Conservation (phyloP, 1,139 yeast species). For the Suhomyces terraborum region DNA sequence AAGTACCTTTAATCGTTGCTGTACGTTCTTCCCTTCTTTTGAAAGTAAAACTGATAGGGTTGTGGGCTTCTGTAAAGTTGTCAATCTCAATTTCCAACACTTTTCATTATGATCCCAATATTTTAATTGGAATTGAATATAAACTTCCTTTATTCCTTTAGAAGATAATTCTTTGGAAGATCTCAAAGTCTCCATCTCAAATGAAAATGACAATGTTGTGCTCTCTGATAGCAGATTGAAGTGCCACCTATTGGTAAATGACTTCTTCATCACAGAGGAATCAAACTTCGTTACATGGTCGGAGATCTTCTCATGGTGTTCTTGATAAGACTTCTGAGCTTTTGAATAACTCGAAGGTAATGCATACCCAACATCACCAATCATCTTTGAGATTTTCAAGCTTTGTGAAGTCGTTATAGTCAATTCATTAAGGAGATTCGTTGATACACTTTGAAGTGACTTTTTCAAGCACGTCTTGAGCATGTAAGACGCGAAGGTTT, state of each 20-base stretch:
- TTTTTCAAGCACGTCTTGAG: conserved; percentile 18
- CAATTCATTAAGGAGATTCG: conserved; percentile 16
- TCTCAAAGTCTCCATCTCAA: conserved; percentile 35
- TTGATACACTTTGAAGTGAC: conserved; percentile 8
- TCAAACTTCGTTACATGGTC: conserved; percentile 39
- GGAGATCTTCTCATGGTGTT: conserved; percentile 35
- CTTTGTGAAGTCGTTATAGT: conserved; percentile 35
- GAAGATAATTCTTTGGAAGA: conserved; percentile 23
- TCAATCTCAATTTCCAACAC: conserved; percentile 31
- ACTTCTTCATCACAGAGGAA: conserved; percentile 30
- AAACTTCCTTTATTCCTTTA: conserved; percentile 26
- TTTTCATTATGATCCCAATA: conserved; percentile 28
- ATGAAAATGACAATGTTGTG: conserved; percentile 34
- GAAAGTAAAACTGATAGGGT: conserved; percentile 23
- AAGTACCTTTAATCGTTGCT: conserved; percentile 24
- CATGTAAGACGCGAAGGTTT: conserved; percentile 27
- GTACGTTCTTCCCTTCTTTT: conserved; percentile 19
- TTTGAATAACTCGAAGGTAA: conserved; percentile 37
- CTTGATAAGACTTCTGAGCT: conserved; percentile 23
- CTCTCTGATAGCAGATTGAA: conserved; percentile 25
- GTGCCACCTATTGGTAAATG: conserved; percentile 41
- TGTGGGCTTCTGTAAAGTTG: conserved; percentile 34
- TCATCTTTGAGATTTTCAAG: conserved; percentile 32
- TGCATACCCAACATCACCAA: conserved; percentile 32
- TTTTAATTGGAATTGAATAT: conserved; percentile 35